Evolutionary conservation across 148 eudicot species (phyloP).

Genomic region (Mesembryanthemum crystallinum): DNA sequence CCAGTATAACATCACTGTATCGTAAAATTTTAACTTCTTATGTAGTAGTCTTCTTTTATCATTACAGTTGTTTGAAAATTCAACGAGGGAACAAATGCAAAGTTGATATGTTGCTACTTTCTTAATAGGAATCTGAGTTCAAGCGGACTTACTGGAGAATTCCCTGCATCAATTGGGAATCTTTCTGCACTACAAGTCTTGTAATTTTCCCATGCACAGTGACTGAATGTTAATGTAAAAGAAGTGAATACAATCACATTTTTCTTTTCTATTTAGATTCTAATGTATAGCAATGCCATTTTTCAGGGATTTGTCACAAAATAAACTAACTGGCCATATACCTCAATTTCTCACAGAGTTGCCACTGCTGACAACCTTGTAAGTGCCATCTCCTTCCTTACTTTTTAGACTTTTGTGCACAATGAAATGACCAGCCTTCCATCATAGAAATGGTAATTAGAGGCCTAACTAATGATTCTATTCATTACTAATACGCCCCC

Average conservation of each 20-base stretch:
- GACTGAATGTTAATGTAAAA: not conserved
- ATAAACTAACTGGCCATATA: constrained; percentile 38
- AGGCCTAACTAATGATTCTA: too few species aligned
- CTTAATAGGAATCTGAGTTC: constrained; percentile 40
- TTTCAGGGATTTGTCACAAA: constrained; percentile 48
- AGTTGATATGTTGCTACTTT: not conserved
- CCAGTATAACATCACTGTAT: constrained; percentile 32
- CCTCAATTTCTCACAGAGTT: constrained; percentile 35
- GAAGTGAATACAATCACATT: not conserved
- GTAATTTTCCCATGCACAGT: constrained; percentile 16
- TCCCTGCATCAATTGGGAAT: constrained; percentile 28
- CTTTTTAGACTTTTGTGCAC: too few species aligned
- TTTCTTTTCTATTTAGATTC: not conserved
- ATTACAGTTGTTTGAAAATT: not conserved
- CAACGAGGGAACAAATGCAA: not conserved
- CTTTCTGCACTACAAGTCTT: constrained; percentile 33
- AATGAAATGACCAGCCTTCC: too few species aligned
- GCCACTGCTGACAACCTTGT: constrained; percentile 33
- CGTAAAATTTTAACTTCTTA: too few species aligned
- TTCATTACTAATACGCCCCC: too few species aligned
- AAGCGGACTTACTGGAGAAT: constrained; percentile 35
- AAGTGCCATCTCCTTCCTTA: not conserved
- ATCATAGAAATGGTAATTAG: too few species aligned
- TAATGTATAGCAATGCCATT: not conserved
- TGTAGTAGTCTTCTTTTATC: too few species aligned